Base-by-base conservation (phyloP, 2,329 filamentous ascomycete species). In the Verticillium dahliae region DNA sequence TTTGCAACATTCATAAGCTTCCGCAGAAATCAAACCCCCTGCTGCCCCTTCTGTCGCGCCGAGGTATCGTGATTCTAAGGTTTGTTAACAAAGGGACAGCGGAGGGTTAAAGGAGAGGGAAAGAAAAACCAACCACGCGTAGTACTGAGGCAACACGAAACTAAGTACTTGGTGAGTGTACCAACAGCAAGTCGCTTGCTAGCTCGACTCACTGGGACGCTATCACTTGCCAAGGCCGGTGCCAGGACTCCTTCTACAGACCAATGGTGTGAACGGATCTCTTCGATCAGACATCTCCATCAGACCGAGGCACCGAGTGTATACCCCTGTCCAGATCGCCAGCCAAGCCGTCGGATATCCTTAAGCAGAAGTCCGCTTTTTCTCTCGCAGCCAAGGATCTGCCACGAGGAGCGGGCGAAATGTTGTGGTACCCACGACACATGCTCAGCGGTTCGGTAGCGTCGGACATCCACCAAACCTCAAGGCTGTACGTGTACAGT, bases 261-360 rank as follows among this genome's bases (percentile, higher is more conserved):
- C 45, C 45, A 50, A 50, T 50, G 18, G 45, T 50, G 45, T 50
- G 55, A 58, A 50, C 45, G 45, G 45, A 50, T 50, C 45, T 50
- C 45, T 13, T 50, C n/a, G 45, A 50, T 50, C 58, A 45, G 56
- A 18, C 6, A 58, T 58, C 55, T 64, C 61, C 59, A 59, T 60
- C 52, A 65, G 63, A 62, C 62, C 62, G 62, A 63, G 60, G 58
- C 18, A 56, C 60, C 50, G 58, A 62, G 39, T 31, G 39, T 27
- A 58, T 56, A 64, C 55, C 64, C 62, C 62, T 65, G 64, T 35
- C 56, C 55, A 56, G 63, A 64, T 65, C 62, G 64, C 59, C 64
- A 64, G 61, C 63, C 62, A 65, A 61, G 45, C 33, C 34, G 59
- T 65, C 62, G 64, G 64, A 52, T 63, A 63, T 60, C 64, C 64